These are phyloP conservation scores for Triticum dicoccoides DNA, from an alignment of 176 grass and related monocot species.

Conservation along the genomic window DNA sequence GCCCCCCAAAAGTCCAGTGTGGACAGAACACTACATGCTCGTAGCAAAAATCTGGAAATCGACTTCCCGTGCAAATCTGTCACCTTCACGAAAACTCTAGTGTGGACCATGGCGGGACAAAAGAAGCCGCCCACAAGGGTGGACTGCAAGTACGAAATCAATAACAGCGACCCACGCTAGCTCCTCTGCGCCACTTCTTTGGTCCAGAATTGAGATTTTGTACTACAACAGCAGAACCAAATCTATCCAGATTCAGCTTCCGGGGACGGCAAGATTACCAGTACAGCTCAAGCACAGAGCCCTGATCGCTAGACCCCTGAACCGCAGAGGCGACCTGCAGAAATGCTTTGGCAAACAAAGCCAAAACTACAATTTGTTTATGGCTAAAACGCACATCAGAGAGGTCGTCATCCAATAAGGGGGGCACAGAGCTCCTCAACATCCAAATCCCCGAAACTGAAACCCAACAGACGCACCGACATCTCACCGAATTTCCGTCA, in stretches of 20 bases:
- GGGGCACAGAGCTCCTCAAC: background rate
- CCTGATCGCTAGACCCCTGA: background rate
- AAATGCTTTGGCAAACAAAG: background rate
- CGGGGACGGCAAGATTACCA: background rate
- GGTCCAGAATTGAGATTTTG: background rate
- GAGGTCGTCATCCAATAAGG: background rate
- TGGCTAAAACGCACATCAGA: background rate
- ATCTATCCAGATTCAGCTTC: constrained; percentile 9
- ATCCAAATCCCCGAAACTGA: background rate
- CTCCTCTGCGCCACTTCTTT: background rate
- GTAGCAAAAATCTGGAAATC: background rate
- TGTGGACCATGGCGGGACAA: background rate
- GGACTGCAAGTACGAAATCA: constrained; percentile 18
- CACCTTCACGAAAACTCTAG: background rate
- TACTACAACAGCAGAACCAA: background rate
- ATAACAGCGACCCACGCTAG: background rate
- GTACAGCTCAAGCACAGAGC: background rate
- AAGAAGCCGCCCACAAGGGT: background rate
- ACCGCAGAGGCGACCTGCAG: background rate
- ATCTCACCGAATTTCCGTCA: background rate
- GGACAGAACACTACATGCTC: background rate
- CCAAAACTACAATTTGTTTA: background rate
- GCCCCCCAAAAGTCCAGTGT: background rate
- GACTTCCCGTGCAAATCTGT: background rate
- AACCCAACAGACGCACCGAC: background rate